Percentiles rank a stretch among this genome's conserved stretches.
Evolutionary conservation across 176 grass and related monocot genomes (phyloP).

Genomic region (Tillandsia leiboldiana): DNA sequence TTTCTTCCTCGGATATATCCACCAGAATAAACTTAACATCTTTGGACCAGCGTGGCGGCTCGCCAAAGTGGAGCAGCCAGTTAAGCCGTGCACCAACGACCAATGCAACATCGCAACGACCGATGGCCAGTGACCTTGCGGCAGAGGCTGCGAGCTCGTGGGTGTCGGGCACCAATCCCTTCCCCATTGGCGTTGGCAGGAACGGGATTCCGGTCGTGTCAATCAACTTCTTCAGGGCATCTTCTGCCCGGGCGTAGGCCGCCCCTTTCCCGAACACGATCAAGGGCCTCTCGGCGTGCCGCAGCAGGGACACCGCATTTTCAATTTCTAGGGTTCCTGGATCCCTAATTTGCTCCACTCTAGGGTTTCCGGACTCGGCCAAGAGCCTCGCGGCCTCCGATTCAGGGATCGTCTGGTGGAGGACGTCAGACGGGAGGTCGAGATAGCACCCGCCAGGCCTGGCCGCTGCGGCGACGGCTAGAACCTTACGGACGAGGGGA

Average conservation of each 20-base stretch:
- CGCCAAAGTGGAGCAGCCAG: slow-evolving; percentile 86
- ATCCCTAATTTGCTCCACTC: slow-evolving; percentile 13
- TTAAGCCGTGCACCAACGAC: slow-evolving; percentile 75
- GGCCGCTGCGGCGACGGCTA: slow-evolving; percentile 37
- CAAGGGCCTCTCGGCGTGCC: slow-evolving; percentile 55
- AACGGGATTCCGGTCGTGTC: slow-evolving; percentile 79
- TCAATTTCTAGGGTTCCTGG: slow-evolving; percentile 22
- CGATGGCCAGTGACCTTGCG: slow-evolving; percentile 64
- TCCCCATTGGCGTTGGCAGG: slow-evolving; percentile 92
- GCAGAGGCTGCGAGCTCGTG: slow-evolving; percentile 81
- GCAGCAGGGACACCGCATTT: slow-evolving; percentile 47
- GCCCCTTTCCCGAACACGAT: slow-evolving; percentile 87
- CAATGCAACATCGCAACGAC: slow-evolving; percentile 66
- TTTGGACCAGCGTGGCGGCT: slow-evolving; percentile 75
- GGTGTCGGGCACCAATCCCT: slow-evolving; percentile 64
- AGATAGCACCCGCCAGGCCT: slow-evolving; percentile 82
- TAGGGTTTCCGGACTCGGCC: slow-evolving; percentile 17
- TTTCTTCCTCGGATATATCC: slow-evolving; percentile 63
- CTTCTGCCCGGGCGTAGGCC: slow-evolving; percentile 58
- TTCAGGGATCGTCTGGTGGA: slow-evolving; percentile 73
- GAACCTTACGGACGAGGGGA: slow-evolving; percentile 52
- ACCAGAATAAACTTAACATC: slow-evolving; percentile 94
- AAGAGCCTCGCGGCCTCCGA: slow-evolving; percentile 44
- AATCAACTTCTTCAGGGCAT: slow-evolving; percentile 52
- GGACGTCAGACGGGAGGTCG: slow-evolving; percentile 81